These are phyloP conservation scores for Kernera saxatilis DNA, from an alignment of 345 rosid species.

Conservation along the genomic window DNA sequence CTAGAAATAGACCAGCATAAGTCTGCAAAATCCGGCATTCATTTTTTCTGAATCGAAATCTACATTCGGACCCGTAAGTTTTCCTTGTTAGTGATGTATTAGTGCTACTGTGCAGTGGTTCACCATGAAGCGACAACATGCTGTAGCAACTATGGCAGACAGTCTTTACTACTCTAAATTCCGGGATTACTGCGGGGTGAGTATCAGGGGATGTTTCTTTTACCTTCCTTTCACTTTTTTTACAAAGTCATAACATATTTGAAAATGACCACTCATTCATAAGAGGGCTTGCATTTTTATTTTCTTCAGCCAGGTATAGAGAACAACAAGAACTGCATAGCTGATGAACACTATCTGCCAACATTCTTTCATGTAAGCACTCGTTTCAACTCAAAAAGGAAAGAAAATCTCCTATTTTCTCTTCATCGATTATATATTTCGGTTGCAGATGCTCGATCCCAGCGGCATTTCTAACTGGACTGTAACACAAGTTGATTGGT, in stretches of 20 bases:
- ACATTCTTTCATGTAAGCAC: slow-evolving; percentile 79
- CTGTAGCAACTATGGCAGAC: slow-evolving; percentile 84
- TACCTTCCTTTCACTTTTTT: neutral
- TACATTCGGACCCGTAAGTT: neutral
- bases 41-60: neutral
- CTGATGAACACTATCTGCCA: slow-evolving; percentile 97
- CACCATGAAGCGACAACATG: slow-evolving; percentile 94
- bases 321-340: slow-evolving; percentile 84
- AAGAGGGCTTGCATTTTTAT: neutral
- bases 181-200: slow-evolving; percentile 88
- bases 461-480: slow-evolving; percentile 91
- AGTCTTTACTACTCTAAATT: slow-evolving; percentile 87
- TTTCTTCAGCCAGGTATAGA: slow-evolving; percentile 90
- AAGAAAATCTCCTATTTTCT: neutral
- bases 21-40: neutral
- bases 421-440: neutral
- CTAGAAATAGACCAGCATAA: neutral
- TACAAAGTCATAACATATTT: neutral
- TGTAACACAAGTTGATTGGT: slow-evolving; percentile 97
- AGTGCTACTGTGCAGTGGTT: slow-evolving; percentile 72
- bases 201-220: neutral
- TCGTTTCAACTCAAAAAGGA: neutral
- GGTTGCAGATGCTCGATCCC: slow-evolving; percentile 77
- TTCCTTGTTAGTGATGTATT: neutral
- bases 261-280: neutral